Conservation (phyloP, 805 yeast species). For the Ogataea angusta region DNA sequence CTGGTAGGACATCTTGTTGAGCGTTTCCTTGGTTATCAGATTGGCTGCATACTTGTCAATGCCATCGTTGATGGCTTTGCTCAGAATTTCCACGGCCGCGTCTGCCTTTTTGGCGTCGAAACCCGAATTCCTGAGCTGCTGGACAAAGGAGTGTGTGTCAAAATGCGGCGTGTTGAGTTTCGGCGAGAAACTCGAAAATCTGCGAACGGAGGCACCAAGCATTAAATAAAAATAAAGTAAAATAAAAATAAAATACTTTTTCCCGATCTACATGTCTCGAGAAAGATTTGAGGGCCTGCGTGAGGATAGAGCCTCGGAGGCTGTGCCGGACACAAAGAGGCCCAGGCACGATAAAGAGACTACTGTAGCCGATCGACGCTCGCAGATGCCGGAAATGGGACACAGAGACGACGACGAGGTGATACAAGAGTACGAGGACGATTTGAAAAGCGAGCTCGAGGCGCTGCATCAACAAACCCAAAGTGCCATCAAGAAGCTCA, state of each 20-base stretch:
- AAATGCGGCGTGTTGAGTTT: slow-evolving; percentile 39
- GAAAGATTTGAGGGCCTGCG: slow-evolving; percentile 3
- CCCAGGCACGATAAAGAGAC: slow-evolving; percentile 1
- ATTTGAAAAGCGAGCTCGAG: slow-evolving; percentile 37
- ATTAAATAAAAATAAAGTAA: background rate
- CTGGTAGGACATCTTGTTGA: slow-evolving; percentile 84
- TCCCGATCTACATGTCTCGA: slow-evolving; percentile 1
- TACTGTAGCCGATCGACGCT: background rate
- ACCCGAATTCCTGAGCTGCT: slow-evolving; percentile 59
- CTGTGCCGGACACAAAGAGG: background rate
- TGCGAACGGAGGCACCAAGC: background rate
- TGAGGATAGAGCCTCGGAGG: background rate
- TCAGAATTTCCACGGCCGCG: slow-evolving; percentile 69
- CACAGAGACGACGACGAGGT: slow-evolving; percentile 9
- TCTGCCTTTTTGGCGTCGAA: slow-evolving; percentile 75
- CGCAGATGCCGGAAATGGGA: background rate
- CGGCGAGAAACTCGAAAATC: background rate
- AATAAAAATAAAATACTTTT: background rate
- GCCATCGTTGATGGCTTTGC: slow-evolving; percentile 76
- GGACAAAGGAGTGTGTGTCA: slow-evolving; percentile 74
- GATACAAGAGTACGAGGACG: slow-evolving; percentile 33
- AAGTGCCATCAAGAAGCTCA: slow-evolving; percentile 31
- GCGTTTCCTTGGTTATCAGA: slow-evolving; percentile 79
- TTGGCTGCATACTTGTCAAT: slow-evolving; percentile 69
- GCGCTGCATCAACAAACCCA: slow-evolving; percentile 42